Evolutionary conservation across 768 basidiomycete genomes (phyloP).

Genomic region (Rhodosporidiobolus sp.): DNA sequence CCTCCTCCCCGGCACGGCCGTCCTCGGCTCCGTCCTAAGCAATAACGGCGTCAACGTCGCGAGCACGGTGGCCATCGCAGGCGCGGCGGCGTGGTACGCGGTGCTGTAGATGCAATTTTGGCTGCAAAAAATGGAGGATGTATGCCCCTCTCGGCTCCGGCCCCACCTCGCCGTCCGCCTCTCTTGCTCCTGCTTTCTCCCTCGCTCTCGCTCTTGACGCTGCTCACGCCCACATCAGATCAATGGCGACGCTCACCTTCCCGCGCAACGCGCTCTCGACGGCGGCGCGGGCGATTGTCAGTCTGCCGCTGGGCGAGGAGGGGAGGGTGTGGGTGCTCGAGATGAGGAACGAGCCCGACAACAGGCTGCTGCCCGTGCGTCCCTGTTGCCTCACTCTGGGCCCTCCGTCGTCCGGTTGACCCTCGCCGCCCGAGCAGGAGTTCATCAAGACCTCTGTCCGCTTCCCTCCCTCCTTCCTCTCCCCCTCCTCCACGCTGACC

Average conservation of each 20-base stretch:
- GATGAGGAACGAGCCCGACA: conserved; percentile 32
- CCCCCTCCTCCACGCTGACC: not conserved
- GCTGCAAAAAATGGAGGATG: not conserved
- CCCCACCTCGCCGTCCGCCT: not conserved
- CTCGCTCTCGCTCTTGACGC: not conserved
- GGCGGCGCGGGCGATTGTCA: not conserved
- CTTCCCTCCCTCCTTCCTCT: not conserved
- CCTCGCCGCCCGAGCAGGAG: conserved; percentile 10
- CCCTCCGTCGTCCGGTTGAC: too few relatives aligned
- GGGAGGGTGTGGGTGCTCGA: conserved; percentile 1
- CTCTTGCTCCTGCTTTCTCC: too few relatives aligned
- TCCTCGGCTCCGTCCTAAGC: conserved; percentile 66
- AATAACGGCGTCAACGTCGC: conserved; percentile 62
- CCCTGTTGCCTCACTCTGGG: not conserved
- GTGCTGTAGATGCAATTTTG: not conserved
- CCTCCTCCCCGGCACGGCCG: conserved; percentile 45
- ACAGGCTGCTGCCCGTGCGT: conserved; percentile 28
- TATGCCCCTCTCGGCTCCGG: not conserved
- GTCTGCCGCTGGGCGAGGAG: not conserved
- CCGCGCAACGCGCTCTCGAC: not conserved
- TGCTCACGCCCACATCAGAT: too few relatives aligned
- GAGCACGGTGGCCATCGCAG: conserved; percentile 51
- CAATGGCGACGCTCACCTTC: conserved; percentile 6
- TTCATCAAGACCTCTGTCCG: conserved; percentile 32
- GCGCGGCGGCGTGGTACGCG: conserved; percentile 43